Conservation (phyloP, 805 yeast genomes). For the Kodamaea nitidulidarum region DNA sequence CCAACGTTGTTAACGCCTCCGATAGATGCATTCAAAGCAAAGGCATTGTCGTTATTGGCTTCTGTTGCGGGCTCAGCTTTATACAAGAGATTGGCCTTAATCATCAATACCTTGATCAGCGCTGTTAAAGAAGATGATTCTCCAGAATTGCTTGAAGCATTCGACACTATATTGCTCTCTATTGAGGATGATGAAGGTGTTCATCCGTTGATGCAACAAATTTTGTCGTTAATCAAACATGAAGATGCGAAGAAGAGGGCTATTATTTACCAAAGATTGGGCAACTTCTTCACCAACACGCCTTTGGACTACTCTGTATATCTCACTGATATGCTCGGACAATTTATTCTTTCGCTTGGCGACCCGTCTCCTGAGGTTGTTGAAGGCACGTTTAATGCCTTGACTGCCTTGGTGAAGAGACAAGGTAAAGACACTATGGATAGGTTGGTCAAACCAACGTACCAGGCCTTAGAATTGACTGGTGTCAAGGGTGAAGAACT, state of each 20-base stretch:
- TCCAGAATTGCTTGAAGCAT: slow-evolving; percentile 46
- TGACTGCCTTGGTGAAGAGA: slow-evolving; percentile 61
- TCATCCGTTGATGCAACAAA: slow-evolving; percentile 79
- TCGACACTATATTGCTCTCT: slow-evolving; percentile 68
- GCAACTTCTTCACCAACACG: slow-evolving; percentile 64
- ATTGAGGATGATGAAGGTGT: slow-evolving; percentile 74
- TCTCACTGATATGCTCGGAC: slow-evolving; percentile 68
- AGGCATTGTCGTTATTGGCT: slow-evolving; percentile 80
- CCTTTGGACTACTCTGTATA: slow-evolving; percentile 67
- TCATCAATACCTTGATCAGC: slow-evolving; percentile 69
- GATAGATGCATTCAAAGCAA: slow-evolving; percentile 78
- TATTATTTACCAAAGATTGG: slow-evolving; percentile 62
- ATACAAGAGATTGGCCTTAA: slow-evolving; percentile 64
- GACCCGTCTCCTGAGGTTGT: slow-evolving; percentile 64
- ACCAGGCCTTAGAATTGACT: slow-evolving; percentile 62
- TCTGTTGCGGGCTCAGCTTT: slow-evolving; percentile 85
- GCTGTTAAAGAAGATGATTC: slow-evolving; percentile 42
- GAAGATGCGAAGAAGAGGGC: slow-evolving; percentile 66
- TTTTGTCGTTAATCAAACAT: slow-evolving; percentile 69
- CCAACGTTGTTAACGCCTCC: slow-evolving; percentile 83
- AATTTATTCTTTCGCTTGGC: slow-evolving; percentile 67
- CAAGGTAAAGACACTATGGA: slow-evolving; percentile 77
- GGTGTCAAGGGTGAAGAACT: slow-evolving; percentile 63
- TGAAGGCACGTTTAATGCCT: slow-evolving; percentile 57
- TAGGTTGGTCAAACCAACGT: slow-evolving; percentile 73